Evolutionary conservation across 345 rosid genomes (phyloP).

Genomic region (Eucalyptus pauciflora): DNA sequence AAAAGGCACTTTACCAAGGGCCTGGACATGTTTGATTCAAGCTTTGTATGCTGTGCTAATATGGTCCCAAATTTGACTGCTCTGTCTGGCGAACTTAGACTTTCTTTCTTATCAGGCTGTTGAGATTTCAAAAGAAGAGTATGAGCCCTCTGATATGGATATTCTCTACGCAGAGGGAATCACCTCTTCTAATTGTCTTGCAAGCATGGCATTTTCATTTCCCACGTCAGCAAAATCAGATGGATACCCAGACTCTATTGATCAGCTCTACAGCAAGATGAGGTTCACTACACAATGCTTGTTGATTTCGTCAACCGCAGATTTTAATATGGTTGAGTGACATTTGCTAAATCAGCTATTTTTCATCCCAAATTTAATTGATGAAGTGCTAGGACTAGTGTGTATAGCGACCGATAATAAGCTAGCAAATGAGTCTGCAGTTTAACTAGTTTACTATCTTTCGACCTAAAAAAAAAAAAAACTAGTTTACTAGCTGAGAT

Average conservation of each 20-base stretch:
- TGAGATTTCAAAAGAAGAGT: constrained; percentile 62
- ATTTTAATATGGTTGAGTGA: not conserved
- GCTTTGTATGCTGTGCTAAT: not conserved
- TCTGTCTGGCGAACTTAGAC: not conserved
- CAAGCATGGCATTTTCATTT: constrained; percentile 69
- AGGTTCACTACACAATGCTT: constrained; percentile 19
- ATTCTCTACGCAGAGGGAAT: constrained; percentile 79
- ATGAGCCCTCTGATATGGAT: constrained; percentile 75
- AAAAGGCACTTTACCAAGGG: not conserved
- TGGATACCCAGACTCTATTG: constrained; percentile 1
- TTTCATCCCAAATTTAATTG: not conserved
- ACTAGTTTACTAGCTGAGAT: not conserved
- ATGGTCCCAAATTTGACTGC: not conserved
- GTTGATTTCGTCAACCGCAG: not conserved
- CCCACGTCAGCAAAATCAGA: constrained; percentile 18
- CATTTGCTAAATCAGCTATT: not conserved
- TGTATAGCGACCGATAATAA: not conserved
- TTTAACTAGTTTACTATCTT: not conserved
- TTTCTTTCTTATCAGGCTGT: constrained; percentile 37
- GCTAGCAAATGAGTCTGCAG: not conserved
- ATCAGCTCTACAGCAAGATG: constrained; percentile 28
- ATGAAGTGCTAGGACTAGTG: not conserved
- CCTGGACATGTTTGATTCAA: not conserved
- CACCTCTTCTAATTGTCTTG: constrained; percentile 56
- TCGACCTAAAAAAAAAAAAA: too few relatives aligned